A percentile compares a stretch with the other conserved stretches of the same genome.
These are phyloP conservation scores for Coleophoma eucalyptorum DNA, from an alignment of 2,329 filamentous ascomycete genomes.

Conservation along the genomic window DNA sequence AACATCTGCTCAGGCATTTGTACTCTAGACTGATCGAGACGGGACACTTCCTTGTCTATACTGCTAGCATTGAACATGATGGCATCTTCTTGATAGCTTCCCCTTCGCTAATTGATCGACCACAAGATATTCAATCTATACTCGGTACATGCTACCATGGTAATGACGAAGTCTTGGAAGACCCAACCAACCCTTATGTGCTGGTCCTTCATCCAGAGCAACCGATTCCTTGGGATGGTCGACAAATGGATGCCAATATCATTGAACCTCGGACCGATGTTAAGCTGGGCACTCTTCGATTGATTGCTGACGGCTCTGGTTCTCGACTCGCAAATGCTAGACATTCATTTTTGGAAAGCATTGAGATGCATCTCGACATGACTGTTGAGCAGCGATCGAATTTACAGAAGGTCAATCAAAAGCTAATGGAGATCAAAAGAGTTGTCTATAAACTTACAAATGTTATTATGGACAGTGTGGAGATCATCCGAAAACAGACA, in stretches of 20 bases:
- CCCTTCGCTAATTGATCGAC: constrained; percentile 68
- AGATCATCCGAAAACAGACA: constrained; percentile 85
- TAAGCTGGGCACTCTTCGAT: constrained; percentile 78
- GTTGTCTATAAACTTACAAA: constrained; percentile 96
- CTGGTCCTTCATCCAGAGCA: constrained; percentile 81
- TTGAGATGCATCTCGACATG: constrained; percentile 81
- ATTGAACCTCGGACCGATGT: constrained; percentile 79
- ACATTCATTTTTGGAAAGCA: constrained; percentile 69
- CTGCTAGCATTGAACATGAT: constrained; percentile 64
- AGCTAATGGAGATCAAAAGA: constrained; percentile 90
- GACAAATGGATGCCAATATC: constrained; percentile 66
- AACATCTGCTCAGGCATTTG: constrained; percentile 68
- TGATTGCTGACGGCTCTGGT: constrained; percentile 86
- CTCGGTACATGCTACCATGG: constrained; percentile 75
- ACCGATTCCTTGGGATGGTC: constrained; percentile 76
- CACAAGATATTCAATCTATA: constrained; percentile 80
- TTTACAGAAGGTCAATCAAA: constrained; percentile 83
- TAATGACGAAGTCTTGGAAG: constrained; percentile 67
- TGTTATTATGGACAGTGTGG: constrained; percentile 97
- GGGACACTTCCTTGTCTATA: constrained; percentile 84
- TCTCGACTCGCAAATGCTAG: constrained; percentile 76
- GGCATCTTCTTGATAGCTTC: constrained; percentile 84
- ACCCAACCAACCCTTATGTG: constrained; percentile 77
- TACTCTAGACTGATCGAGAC: constrained; percentile 77
- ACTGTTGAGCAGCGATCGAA: constrained; percentile 92